Base-by-base conservation (phyloP, 2,329 filamentous ascomycete species). In the Microthyrium microscopicum region DNA sequence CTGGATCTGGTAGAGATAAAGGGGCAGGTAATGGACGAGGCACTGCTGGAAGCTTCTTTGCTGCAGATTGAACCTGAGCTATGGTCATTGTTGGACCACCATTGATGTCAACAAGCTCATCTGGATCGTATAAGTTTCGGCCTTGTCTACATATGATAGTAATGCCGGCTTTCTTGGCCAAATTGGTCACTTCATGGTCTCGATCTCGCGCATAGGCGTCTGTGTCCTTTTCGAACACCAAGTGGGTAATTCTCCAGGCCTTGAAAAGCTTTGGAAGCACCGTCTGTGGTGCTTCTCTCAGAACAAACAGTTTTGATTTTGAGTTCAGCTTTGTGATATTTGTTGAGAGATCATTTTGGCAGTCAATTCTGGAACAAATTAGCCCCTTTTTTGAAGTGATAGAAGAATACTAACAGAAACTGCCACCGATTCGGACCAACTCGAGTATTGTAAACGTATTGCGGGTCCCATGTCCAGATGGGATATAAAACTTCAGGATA, bases 171-270 rank as follows among this genome's bases (percentile, higher is more conserved):
- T 69, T 55, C 41, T 65, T 57, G 4, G 77, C 77, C n/a, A 73
- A 53, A 12, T 61, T 51, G 21, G 62, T 53, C 8, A 85, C 64
- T 13, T 58, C 54, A 2, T 59, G 60, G 50, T 85, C 79, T 31
- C 79, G 56, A 26, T 71, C 64, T 12, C 68, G 62, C 4, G 62
- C 77, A 53, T 84, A 84, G 1, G 73, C 62, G 56, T 85, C 79
- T 0, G 77, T 81, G 44, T 84, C 79, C 45, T 76, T 78, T 49
- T 85, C 79, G 44, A 83, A 84, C 0, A 83, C 77, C 4, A 84
- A 54, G 52, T 84, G 78, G 0, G 77, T 79, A 18, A 81, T 70
- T 2, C 67, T 65, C 79, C 78, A 85, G 13, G 68, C 65, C 43
- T 71, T 70, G 61, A 82, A 78, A 2, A 84, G 56, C 51, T 81